phyloP scores from a whole-genome alignment of 192 early-diverging fungal genomes.

The Linnemannia hyalina region DNA sequence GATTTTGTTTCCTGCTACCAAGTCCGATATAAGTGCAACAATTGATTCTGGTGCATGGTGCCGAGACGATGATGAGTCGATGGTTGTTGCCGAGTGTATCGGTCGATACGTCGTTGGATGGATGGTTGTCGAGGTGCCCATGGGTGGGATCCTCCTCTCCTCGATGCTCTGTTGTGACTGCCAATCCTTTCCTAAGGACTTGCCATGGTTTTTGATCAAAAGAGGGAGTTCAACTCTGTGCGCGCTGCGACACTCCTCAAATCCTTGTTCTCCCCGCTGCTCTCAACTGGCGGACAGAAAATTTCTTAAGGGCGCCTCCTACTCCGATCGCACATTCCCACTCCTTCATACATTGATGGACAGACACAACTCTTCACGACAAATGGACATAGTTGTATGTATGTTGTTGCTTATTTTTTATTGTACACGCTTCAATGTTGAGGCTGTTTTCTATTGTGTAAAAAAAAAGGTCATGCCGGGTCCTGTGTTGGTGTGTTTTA shows the following conservation, averaged over 20 bases:
- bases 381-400: no score
- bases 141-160: not conserved
- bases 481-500: not conserved
- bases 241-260: constrained; percentile 5
- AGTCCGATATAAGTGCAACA: not conserved
- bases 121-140: constrained; percentile 17
- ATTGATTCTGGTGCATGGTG: constrained; percentile 8
- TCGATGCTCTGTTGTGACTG: constrained; percentile 18
- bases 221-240: constrained; percentile 32
- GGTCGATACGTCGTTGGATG: constrained; percentile 38
- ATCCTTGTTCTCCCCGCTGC: no score
- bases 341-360: no score
- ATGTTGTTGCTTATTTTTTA: not conserved
- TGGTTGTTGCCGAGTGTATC: not conserved
- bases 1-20: not conserved
- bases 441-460: not conserved
- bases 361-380: no score
- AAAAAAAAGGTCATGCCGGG: not conserved
- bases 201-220: constrained; percentile 53
- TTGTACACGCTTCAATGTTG: not conserved
- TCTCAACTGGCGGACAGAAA: not conserved
- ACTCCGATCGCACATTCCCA: not conserved
- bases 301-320: not conserved
- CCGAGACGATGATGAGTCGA: not conserved
- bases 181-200: constrained; percentile 38